phyloP scores from a whole-genome alignment of 345 rosid species.

The Euphorbia lathyris region DNA sequence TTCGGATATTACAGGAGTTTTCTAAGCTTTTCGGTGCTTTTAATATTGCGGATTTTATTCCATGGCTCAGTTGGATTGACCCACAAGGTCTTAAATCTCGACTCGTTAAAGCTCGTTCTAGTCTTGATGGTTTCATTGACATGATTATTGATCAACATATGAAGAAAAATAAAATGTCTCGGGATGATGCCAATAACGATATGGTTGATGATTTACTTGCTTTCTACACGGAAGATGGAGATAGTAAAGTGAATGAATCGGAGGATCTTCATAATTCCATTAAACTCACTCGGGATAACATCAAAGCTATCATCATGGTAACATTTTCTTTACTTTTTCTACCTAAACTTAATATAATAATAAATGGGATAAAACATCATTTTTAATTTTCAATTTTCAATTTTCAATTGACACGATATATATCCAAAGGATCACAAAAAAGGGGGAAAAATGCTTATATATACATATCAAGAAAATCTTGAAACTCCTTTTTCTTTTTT shows the following conservation, averaged over 20 bases:
- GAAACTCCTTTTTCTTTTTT: too few relatives aligned
- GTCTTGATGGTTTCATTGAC: slow-evolving; percentile 78
- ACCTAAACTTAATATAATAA: neutral
- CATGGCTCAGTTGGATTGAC: slow-evolving; percentile 62
- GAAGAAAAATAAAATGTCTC: slow-evolving; percentile 30
- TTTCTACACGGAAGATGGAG: slow-evolving; percentile 64
- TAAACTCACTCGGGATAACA: slow-evolving; percentile 64
- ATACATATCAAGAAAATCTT: too few relatives aligned
- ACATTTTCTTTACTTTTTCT: neutral
- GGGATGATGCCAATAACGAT: slow-evolving; percentile 40
- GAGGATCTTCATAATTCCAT: slow-evolving; percentile 59
- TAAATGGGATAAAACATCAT: neutral
- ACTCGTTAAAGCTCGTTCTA: slow-evolving; percentile 55
- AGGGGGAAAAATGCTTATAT: too few relatives aligned
- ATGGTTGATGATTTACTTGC: slow-evolving; percentile 92
- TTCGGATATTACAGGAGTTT: slow-evolving; percentile 77
- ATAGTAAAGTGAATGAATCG: slow-evolving; percentile 48
- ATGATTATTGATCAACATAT: slow-evolving; percentile 71
- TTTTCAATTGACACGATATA: too few relatives aligned
- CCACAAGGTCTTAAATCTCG: slow-evolving; percentile 64
- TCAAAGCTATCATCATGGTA: slow-evolving; percentile 96
- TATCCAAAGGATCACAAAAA: too few relatives aligned
- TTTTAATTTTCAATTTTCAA: neutral
- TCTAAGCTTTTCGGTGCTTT: slow-evolving; percentile 94
- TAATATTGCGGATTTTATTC: slow-evolving; percentile 79